Conservation (phyloP, 768 basidiomycete genomes). For the Mycena polygramma region DNA sequence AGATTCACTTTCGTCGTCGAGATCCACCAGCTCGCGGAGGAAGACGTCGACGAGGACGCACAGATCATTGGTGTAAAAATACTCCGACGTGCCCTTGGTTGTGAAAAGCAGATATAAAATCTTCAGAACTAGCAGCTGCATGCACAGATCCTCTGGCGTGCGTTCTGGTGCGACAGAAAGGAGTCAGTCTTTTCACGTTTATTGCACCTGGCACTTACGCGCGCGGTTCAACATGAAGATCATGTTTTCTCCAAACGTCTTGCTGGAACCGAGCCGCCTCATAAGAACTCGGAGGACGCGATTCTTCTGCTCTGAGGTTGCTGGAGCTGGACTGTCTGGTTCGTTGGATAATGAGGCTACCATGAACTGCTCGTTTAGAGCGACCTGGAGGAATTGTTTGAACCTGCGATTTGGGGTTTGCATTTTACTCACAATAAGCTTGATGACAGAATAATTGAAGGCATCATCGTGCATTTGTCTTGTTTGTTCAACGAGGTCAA, state of each 20-base stretch:
- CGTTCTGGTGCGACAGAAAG: conserved; percentile 62
- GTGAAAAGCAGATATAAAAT: conserved; percentile 96
- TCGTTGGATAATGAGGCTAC: conserved; percentile 73
- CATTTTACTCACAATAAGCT: conserved; percentile 78
- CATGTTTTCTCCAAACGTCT: conserved; percentile 98
- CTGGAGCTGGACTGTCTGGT: conserved; percentile 30
- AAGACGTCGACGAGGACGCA: conserved; percentile 98
- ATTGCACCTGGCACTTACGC: conserved; percentile 64
- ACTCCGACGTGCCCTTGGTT: conserved; percentile 92
- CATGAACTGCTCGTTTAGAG: conserved; percentile 99
- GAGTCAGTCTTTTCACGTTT: neutral
- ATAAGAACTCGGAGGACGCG: conserved; percentile 87
- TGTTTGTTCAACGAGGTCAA: conserved; percentile 95
- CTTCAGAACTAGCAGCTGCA: conserved; percentile 95
- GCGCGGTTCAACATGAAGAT: conserved; percentile 99
- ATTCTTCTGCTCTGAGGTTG: conserved; percentile 67
- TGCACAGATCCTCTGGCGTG: conserved; percentile 91
- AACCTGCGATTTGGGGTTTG: neutral
- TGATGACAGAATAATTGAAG: conserved; percentile 96
- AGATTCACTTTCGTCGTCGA: conserved; percentile 95
- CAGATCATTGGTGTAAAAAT: conserved; percentile 98
- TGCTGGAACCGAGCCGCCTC: conserved; percentile 86
- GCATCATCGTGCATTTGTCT: conserved; percentile 89
- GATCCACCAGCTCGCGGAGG: conserved; percentile 90
- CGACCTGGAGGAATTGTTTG: conserved; percentile 66